Conservation (phyloP, 2,329 filamentous ascomycete genomes). For the Botrytis medusae region DNA sequence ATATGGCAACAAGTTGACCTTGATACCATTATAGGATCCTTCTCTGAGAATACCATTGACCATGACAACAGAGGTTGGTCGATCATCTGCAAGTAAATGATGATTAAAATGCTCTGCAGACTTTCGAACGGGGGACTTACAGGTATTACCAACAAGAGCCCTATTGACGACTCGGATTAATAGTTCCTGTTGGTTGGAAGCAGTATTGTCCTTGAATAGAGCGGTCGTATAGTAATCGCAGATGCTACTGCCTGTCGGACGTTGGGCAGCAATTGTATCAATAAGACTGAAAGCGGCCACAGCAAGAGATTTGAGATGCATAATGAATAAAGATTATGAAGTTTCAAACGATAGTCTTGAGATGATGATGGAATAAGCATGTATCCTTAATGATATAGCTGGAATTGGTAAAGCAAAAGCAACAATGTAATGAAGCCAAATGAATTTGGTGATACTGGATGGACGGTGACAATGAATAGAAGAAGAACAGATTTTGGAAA, state of each 20-base stretch:
- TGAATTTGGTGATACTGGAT: not conserved
- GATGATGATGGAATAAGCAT: not conserved
- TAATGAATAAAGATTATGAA: constrained; percentile 13
- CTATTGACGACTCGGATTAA: constrained; percentile 61
- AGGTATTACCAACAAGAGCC: constrained; percentile 64
- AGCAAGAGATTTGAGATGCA: constrained; percentile 33
- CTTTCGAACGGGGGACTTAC: constrained; percentile 38
- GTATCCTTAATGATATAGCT: not conserved
- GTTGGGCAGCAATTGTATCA: constrained; percentile 41
- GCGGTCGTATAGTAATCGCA: constrained; percentile 65
- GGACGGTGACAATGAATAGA: not conserved
- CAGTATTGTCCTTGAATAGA: constrained; percentile 59
- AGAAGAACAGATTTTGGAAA: not conserved
- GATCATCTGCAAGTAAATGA: constrained; percentile 45
- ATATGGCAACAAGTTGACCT: constrained; percentile 59
- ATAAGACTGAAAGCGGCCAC: constrained; percentile 21
- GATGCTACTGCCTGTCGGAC: constrained; percentile 51
- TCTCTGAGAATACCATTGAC: constrained; percentile 59
- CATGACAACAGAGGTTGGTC: constrained; percentile 51
- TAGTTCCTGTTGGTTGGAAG: constrained; percentile 56
- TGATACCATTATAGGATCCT: constrained; percentile 49
- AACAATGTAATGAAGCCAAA: not conserved
- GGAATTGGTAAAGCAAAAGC: not conserved
- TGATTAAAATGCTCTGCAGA: not conserved
- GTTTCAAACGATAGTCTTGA: not conserved